A percentile compares a stretch with the other conserved stretches of the same genome.
Evolutionary conservation across 192 early-diverging fungal genomes (phyloP).

Genomic region (Backusella circina): DNA sequence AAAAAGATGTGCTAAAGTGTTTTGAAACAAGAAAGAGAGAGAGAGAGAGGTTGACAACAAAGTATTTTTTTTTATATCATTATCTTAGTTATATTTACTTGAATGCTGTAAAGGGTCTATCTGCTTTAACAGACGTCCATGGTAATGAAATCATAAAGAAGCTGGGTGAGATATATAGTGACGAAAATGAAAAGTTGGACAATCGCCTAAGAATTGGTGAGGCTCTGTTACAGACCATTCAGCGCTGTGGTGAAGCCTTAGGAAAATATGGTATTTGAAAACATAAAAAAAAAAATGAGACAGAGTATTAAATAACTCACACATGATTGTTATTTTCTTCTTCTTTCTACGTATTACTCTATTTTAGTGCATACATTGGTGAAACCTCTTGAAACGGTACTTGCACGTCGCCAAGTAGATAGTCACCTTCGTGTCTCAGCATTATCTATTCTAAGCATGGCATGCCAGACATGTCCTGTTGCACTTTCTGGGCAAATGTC

Average conservation of each 20-base stretch:
- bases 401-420: constrained; percentile 16
- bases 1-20: too few relatives aligned
- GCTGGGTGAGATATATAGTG: constrained; percentile 66
- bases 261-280: constrained; percentile 56
- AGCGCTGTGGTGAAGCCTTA: constrained; percentile 77
- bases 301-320: not conserved
- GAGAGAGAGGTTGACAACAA: constrained; percentile 5
- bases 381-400: constrained; percentile 27
- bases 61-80: too few relatives aligned
- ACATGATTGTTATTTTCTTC: constrained; percentile 9
- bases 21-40: not conserved
- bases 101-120: constrained; percentile 86
- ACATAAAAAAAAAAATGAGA: not conserved
- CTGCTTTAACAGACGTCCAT: constrained; percentile 79
- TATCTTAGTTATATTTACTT: constrained; percentile 80
- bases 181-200: constrained; percentile 48
- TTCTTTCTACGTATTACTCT: constrained; percentile 8
- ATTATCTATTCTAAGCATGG: constrained; percentile 59
- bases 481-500: constrained; percentile 64
- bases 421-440: constrained; percentile 54
- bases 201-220: constrained; percentile 82
- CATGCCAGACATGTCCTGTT: constrained; percentile 69
- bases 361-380: constrained; percentile 35
- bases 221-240: constrained; percentile 81
- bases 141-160: constrained; percentile 64